Percentiles rank a stretch among this genome's conserved stretches.
Conservation (phyloP, 2,329 filamentous ascomycete genomes). For the Aspergillus sp. region DNA sequence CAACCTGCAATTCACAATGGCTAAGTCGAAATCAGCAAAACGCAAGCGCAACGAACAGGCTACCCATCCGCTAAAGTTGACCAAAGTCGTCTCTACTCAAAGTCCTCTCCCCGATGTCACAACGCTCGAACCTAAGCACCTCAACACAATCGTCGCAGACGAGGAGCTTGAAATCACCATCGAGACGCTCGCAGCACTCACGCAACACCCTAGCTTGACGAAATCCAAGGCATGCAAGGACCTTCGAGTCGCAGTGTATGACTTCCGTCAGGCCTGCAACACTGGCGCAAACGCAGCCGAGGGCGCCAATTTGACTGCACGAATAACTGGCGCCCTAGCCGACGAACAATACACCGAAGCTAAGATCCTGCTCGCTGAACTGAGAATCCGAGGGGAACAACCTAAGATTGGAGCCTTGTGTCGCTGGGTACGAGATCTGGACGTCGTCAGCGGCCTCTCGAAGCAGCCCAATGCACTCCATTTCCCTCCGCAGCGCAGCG, state of each 20-base stretch:
- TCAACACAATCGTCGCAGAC: constrained; percentile 32
- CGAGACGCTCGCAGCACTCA: constrained; percentile 61
- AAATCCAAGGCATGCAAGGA: constrained; percentile 69
- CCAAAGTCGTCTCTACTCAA: constrained; percentile 18
- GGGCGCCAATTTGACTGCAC: constrained; percentile 63
- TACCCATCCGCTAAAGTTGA: constrained; percentile 25
- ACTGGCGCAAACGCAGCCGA: constrained; percentile 62
- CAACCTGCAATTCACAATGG: constrained; percentile 14
- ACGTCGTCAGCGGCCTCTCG: constrained; percentile 66
- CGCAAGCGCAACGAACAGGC: constrained; percentile 30
- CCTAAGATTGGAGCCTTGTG: constrained; percentile 69
- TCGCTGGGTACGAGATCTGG: constrained; percentile 70
- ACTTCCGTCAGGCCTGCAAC: constrained; percentile 67
- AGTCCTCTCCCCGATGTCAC: constrained; percentile 28
- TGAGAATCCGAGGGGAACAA: constrained; percentile 64
- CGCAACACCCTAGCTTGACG: constrained; percentile 61
- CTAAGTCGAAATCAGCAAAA: constrained; percentile 31
- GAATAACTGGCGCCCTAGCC: constrained; percentile 64
- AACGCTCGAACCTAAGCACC: constrained; percentile 25
- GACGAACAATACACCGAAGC: constrained; percentile 68
- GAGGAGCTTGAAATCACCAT: constrained; percentile 68
- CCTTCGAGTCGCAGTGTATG: constrained; percentile 65
- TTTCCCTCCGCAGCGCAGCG: constrained; percentile 18
- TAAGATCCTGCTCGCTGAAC: constrained; percentile 65
- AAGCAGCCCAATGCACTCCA: constrained; percentile 50